Conservation (phyloP, 2,329 filamentous ascomycete genomes). For the Lecanosticta acicola region DNA sequence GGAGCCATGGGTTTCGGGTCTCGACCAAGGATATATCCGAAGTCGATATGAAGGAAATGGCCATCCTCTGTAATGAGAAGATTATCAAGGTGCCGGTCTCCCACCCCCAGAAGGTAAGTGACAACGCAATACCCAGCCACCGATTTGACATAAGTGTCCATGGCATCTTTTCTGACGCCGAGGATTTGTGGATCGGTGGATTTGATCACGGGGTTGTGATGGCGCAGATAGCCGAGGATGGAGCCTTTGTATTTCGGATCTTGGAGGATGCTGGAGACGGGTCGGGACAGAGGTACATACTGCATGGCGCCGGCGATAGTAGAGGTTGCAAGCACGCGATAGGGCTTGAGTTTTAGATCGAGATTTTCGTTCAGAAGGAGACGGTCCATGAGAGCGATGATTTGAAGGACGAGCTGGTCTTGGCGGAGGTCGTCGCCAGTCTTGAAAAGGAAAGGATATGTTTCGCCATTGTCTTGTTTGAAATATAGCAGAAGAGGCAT, state of each 20-base stretch:
- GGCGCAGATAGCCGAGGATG: conserved; percentile 74
- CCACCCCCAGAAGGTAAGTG: conserved; percentile 93
- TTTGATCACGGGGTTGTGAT: conserved; percentile 86
- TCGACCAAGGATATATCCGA: conserved; percentile 93
- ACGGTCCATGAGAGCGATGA: conserved; percentile 96
- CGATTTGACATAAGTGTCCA: conserved; percentile 92
- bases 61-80: conserved; percentile 82
- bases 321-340: conserved; percentile 91
- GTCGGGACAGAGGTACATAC: conserved; percentile 77
- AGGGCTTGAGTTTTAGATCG: conserved; percentile 89
- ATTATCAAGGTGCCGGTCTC: conserved; percentile 93
- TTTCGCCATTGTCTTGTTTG: conserved; percentile 67
- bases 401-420: conserved; percentile 94
- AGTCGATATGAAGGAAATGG: conserved; percentile 97
- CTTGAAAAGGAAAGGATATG: conserved; percentile 95
- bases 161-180: conserved; percentile 81
- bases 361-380: conserved; percentile 93
- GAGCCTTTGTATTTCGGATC: conserved; percentile 69
- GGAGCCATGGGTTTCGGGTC: conserved; percentile 97
- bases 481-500: conserved; percentile 89
- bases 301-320: conserved; percentile 86
- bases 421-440: conserved; percentile 84
- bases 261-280: conserved; percentile 67
- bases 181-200: conserved; percentile 60
- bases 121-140: conserved; percentile 98